phyloP scores from a whole-genome alignment of 1,284 basidiomycete species.

The Vanrija pseudolonga region DNA sequence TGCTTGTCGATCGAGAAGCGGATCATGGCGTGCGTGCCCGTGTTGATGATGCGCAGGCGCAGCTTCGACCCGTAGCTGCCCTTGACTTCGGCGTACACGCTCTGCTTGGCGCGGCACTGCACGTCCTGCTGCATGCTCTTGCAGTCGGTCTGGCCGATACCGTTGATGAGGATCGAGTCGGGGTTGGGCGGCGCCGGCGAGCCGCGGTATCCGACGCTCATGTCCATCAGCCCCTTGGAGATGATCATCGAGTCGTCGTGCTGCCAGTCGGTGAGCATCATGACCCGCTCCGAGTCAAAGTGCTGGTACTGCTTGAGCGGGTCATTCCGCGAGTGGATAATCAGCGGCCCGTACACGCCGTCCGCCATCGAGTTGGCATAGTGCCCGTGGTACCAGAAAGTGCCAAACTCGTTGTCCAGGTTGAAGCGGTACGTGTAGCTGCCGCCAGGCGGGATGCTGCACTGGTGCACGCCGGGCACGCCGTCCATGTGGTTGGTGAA shows the following conservation, averaged over 20 bases:
- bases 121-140: background rate
- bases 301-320: slow-evolving; percentile 16
- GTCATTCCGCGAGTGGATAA: slow-evolving; percentile 28
- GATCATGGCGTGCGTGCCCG: slow-evolving; percentile 18
- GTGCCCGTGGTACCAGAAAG: slow-evolving; percentile 39
- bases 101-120: background rate
- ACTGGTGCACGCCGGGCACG: slow-evolving; percentile 44
- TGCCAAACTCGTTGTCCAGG: slow-evolving; percentile 26
- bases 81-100: background rate
- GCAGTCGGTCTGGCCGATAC: slow-evolving; percentile 15
- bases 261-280: slow-evolving; percentile 32
- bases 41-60: slow-evolving; percentile 28
- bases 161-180: slow-evolving; percentile 30
- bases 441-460: slow-evolving; percentile 54
- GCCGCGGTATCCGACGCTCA: slow-evolving; percentile 1
- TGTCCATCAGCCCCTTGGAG: slow-evolving; percentile 14
- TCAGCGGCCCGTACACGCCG: slow-evolving; percentile 26
- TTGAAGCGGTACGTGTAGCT: slow-evolving; percentile 53
- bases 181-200: slow-evolving; percentile 14
- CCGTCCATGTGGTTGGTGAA: slow-evolving; percentile 29
- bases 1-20: slow-evolving; percentile 30
- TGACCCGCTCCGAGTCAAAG: slow-evolving; percentile 26
- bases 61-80: slow-evolving; percentile 2
- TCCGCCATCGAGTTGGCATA: slow-evolving; percentile 31
- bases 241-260: slow-evolving; percentile 26